phyloP scores from a whole-genome alignment of 2,329 filamentous ascomycete species.

The Aspergillus versicolor region DNA sequence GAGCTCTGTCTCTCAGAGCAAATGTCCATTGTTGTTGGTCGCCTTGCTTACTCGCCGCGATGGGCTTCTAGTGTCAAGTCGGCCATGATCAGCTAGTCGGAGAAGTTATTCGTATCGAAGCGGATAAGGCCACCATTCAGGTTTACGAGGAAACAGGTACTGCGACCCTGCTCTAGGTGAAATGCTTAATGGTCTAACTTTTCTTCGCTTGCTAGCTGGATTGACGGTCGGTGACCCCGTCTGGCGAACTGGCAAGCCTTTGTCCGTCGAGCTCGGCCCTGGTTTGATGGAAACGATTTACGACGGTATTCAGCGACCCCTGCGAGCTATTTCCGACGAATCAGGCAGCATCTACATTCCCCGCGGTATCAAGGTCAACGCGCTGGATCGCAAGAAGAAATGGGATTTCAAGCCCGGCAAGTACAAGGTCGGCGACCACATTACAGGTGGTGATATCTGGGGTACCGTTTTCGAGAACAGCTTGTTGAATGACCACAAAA shows the following conservation, averaged over 20 bases:
- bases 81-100: slow-evolving; percentile 89
- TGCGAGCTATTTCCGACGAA: slow-evolving; percentile 75
- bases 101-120: slow-evolving; percentile 97
- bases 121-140: slow-evolving; percentile 94
- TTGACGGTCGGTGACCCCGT: slow-evolving; percentile 96
- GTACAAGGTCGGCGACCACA: slow-evolving; percentile 93
- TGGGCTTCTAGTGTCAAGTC: slow-evolving; percentile 70
- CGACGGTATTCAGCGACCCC: slow-evolving; percentile 95
- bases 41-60: slow-evolving; percentile 10
- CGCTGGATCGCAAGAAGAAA: slow-evolving; percentile 86
- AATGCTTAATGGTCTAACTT: slow-evolving; percentile 12
- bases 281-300: slow-evolving; percentile 99
- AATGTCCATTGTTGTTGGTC: neutral
- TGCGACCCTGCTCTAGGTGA: slow-evolving; percentile 9
- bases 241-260: slow-evolving; percentile 82
- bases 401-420: slow-evolving; percentile 89
- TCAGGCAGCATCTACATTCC: slow-evolving; percentile 96
- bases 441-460: slow-evolving; percentile 94
- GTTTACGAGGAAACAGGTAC: slow-evolving; percentile 98
- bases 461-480: slow-evolving; percentile 95
- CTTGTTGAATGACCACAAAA: slow-evolving; percentile 88
- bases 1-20: neutral
- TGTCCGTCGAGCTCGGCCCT: slow-evolving; percentile 95
- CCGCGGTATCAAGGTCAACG: slow-evolving; percentile 82
- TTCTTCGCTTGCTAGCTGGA: slow-evolving; percentile 58